A percentile compares a stretch with the other conserved stretches of the same genome.
phyloP scores from a whole-genome alignment of 2,329 filamentous ascomycete genomes.

The Sporothrix pallida region DNA sequence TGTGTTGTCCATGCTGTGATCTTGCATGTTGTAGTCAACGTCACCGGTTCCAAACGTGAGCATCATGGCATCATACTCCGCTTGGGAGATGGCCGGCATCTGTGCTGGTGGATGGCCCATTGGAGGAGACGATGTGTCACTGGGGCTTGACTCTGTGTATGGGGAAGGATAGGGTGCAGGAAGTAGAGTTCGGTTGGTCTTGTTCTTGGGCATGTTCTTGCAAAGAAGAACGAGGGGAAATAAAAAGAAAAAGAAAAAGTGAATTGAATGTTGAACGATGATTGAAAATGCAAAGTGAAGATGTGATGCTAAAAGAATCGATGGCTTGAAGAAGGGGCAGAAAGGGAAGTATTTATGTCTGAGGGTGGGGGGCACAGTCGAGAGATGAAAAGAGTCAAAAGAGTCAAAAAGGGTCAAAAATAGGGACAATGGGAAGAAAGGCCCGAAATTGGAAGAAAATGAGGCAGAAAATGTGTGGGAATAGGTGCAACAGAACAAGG shows the following conservation, averaged over 20 bases:
- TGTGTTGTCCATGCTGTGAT: constrained; percentile 18
- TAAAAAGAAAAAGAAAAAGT: not conserved
- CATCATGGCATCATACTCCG: constrained; percentile 36
- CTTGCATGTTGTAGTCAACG: constrained; percentile 35
- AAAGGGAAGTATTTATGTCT: constrained; percentile 19
- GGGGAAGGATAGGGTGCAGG: constrained; percentile 18
- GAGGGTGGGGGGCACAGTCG: not conserved
- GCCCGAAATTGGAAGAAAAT: not conserved
- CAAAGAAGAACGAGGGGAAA: not conserved
- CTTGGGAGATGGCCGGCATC: constrained; percentile 21
- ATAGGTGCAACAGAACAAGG: not conserved
- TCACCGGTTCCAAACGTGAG: constrained; percentile 35
- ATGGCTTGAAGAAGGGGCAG: not conserved
- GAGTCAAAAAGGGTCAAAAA: not conserved
- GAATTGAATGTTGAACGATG: not conserved
- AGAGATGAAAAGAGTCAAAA: no score
- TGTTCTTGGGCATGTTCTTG: constrained; percentile 28
- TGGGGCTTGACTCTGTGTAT: not conserved
- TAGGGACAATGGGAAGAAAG: not conserved
- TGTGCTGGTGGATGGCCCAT: not conserved
- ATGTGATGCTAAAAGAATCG: not conserved
- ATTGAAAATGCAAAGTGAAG: not conserved
- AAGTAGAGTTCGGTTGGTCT: constrained; percentile 23
- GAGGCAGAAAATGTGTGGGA: constrained; percentile 14
- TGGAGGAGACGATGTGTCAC: not conserved